phyloP scores from a whole-genome alignment of 2,329 filamentous ascomycete species.

The Nemania serpens region DNA sequence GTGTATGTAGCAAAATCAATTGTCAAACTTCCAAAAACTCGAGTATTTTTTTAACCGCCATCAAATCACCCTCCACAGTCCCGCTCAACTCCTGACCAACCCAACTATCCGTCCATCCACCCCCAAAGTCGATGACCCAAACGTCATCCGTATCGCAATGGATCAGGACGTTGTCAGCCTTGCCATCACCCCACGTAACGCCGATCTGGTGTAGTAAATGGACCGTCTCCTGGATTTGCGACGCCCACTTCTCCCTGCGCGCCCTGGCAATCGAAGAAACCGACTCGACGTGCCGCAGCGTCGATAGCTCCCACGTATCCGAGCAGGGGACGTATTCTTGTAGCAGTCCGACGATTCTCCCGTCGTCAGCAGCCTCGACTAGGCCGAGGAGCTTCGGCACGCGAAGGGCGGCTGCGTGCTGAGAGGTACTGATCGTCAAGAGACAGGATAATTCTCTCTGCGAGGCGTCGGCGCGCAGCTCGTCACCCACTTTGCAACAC shows the following conservation, averaged over 20 bases:
- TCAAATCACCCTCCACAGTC: conserved; percentile 44
- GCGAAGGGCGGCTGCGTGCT: conserved; percentile 17
- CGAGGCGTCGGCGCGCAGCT: conserved; percentile 17
- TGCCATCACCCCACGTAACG: conserved; percentile 42
- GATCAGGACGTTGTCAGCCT: conserved; percentile 45
- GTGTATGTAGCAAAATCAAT: no score
- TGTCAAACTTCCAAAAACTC: conserved; percentile 22
- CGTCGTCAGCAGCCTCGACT: conserved; percentile 13
- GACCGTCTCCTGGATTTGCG: conserved; percentile 38
- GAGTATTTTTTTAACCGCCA: conserved; percentile 18
- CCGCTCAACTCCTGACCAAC: conserved; percentile 44
- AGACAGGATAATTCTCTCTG: conserved; percentile 27
- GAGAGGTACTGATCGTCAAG: conserved; percentile 22
- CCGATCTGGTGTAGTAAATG: conserved; percentile 36
- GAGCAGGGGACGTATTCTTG: conserved; percentile 24
- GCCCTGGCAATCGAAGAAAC: conserved; percentile 22
- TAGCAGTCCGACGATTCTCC: conserved; percentile 25
- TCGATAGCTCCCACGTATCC: conserved; percentile 20
- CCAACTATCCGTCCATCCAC: conserved; percentile 47
- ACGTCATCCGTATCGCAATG: conserved; percentile 42
- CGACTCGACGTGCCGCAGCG: conserved; percentile 18
- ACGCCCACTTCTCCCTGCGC: conserved; percentile 27
- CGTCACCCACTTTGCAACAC: conserved; percentile 24
- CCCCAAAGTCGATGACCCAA: conserved; percentile 48
- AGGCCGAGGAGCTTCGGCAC: conserved; percentile 30